Percentiles rank a stretch among this genome's conserved stretches.
Evolutionary conservation across 768 basidiomycete genomes (phyloP).

Genomic region (Suillus plorans): DNA sequence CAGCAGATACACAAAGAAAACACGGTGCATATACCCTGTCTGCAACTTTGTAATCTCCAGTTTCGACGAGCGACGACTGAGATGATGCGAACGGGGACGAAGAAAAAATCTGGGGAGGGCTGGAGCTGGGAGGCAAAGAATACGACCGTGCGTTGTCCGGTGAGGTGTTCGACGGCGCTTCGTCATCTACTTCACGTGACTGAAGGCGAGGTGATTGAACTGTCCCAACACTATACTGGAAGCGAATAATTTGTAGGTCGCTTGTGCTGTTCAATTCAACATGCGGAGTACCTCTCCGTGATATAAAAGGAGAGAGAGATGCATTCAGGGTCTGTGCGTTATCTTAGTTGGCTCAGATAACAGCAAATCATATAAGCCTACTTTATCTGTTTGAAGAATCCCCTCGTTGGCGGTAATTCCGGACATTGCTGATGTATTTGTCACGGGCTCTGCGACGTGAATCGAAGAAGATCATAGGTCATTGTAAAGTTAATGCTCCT

Average conservation of each 20-base stretch:
- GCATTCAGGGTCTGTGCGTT: not conserved
- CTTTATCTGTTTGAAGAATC: not conserved
- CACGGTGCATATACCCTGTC: constrained; percentile 16
- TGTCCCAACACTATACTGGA: not conserved
- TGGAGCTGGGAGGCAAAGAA: constrained; percentile 44
- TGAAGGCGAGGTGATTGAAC: not conserved
- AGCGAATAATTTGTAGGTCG: not conserved
- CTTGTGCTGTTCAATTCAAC: not conserved
- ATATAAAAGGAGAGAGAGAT: not conserved
- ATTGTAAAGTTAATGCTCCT: not conserved
- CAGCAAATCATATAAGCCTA: not conserved
- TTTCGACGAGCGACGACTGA: constrained; percentile 23
- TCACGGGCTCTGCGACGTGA: not conserved
- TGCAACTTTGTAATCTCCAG: constrained; percentile 8
- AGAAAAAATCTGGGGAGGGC: constrained; percentile 43
- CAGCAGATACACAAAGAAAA: not conserved
- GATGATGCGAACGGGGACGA: constrained; percentile 41
- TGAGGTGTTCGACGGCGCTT: not conserved
- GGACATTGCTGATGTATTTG: not conserved
- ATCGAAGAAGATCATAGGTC: not conserved
- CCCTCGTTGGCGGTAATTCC: not conserved
- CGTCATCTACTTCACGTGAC: not conserved
- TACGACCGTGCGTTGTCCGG: constrained; percentile 13
- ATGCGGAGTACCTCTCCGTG: not conserved
- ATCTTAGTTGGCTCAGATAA: not conserved